Evolutionary conservation across 1,284 basidiomycete genomes (phyloP), one percentile per base, ranked within the genome.

Genomic region (Microbotryum scabiosae): DNA sequence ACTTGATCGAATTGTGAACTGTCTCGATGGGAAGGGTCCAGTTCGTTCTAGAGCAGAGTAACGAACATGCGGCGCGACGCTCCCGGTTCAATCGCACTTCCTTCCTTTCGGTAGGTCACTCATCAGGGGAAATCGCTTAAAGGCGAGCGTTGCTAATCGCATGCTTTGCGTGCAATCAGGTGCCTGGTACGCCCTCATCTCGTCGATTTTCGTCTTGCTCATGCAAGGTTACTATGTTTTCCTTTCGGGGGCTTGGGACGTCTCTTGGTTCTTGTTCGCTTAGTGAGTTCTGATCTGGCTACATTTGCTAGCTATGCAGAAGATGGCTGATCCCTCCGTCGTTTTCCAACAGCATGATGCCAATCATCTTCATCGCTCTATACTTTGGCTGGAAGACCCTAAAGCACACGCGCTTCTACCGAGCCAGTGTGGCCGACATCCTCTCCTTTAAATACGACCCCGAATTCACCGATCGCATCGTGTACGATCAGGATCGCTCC

Each of bases 311-410:
- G 21, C 36, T 41, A 12, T 18, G 10, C 14, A 41, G 36, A 10
- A 41, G 14, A 41, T 41, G 14, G 3, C 36, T 41, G 36, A 36
- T 53, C 21, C n/a, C 21, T 16, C 21, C n/a, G n/a, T n/a, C n/a
- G n/a, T n/a, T n/a, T 44, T 10, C 2, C n/a, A 25, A n/a, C 54
- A 25, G 44, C 54, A 23, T 53, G n/a, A 36, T 43, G 52, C 25
- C 25, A 14, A 14, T 73, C 60, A 68, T 74, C 59, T 72, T 73
- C 48, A 45, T 64, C 20, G 70, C 64, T 51, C 69, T 74, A 51
- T 62, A 65, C 49, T 48, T 74, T 57, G 68, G 63, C 23, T 69
- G 70, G 57, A 73, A 73, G 60, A 10, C 64, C 45, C 32, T 67
- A 43, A 67, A 68, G 56, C 59, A 65, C 21, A 59, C 69, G 3